Evolutionary conservation across 257 asterid genomes (phyloP).

Genomic region (Nicotiana sylvestris): DNA sequence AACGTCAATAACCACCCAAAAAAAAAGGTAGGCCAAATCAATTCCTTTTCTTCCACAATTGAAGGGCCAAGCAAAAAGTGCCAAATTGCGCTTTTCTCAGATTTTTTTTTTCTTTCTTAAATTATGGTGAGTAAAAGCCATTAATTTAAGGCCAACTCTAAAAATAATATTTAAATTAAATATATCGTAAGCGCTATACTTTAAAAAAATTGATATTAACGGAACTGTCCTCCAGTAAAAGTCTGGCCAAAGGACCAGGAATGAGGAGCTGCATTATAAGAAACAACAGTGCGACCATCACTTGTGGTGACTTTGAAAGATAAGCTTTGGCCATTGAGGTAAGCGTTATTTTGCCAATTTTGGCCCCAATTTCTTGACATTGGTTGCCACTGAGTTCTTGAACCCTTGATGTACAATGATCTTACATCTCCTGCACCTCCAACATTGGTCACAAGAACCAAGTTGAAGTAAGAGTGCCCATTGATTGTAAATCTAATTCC

Average conservation of each 20-base stretch:
- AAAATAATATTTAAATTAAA: not conserved
- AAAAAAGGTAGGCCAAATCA: not conserved
- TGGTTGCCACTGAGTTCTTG: conserved; percentile 76
- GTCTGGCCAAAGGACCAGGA: conserved; percentile 89
- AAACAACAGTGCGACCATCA: conserved; percentile 68
- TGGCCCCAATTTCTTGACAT: conserved; percentile 99
- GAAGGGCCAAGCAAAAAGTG: conserved; percentile 1
- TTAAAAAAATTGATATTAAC: conserved; percentile 10
- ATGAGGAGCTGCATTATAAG: conserved; percentile 69
- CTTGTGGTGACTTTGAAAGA: conserved; percentile 75
- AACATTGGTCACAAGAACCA: conserved; percentile 75
- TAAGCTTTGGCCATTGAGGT: conserved; percentile 81
- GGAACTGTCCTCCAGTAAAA: conserved; percentile 63
- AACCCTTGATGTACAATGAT: conserved; percentile 72
- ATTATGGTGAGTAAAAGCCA: not conserved
- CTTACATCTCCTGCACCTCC: conserved; percentile 90
- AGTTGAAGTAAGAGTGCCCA: conserved; percentile 85
- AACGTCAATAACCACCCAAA: not conserved
- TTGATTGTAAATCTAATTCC: conserved; percentile 84
- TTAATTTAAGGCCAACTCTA: not conserved
- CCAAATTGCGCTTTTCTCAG: not conserved
- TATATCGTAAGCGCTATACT: not conserved
- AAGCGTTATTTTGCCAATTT: conserved; percentile 85
- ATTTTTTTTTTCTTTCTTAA: not conserved
- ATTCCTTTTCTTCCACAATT: conserved; percentile 5